Evolutionary conservation across 2,329 filamentous ascomycete genomes (phyloP), one percentile per base, ranked within the genome.

Genomic region (Colletotrichum sp.): DNA sequence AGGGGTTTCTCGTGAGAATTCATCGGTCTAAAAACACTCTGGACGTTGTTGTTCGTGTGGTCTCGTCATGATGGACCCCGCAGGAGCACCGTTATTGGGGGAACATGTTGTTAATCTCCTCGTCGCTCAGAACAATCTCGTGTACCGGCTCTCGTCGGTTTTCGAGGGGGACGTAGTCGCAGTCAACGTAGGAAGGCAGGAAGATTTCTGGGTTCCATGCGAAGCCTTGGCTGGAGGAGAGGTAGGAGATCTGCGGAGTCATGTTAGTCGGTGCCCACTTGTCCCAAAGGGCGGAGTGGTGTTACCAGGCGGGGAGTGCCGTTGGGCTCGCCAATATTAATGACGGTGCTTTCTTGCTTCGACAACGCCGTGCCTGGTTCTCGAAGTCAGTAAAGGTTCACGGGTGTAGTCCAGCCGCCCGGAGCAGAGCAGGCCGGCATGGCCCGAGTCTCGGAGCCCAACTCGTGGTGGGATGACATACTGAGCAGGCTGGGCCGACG

Each of bases 141-240:
- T 95, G 89, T 66, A 96, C 93, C 2, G 94, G 94, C 79, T 96
- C 94, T 81, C 93, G 93, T 79, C 92, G 92, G 83, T 93, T 92
- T 84, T 96, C 94, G 81, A 96, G 90, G 57, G 94, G 93, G 49
- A 92, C 90, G 82, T 94, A 94, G 79, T 95, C 93, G 87, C 91
- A 92, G 84, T 95, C 93, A 80, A 94, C 87, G 83, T 95, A 95
- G 9, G 93, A 95, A 2, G 94, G 94, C 3, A 96, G 90, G 85
- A 96, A 96, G 84, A 96, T 95, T 82, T 96, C 94, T 84, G 94
- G 94, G 84, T 96, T 96, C 94, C 94, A 96, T 77, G 93, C 92
- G 82, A 95, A 96, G 73, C 94, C 94, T 85, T 96, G 94, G 81
- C 92, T 94, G 8, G 93, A 93, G 77, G 94, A 93, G 67, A 96